Evolutionary conservation across 2,329 filamentous ascomycete species (phyloP).

Genomic region (Monosporascus sp.): DNA sequence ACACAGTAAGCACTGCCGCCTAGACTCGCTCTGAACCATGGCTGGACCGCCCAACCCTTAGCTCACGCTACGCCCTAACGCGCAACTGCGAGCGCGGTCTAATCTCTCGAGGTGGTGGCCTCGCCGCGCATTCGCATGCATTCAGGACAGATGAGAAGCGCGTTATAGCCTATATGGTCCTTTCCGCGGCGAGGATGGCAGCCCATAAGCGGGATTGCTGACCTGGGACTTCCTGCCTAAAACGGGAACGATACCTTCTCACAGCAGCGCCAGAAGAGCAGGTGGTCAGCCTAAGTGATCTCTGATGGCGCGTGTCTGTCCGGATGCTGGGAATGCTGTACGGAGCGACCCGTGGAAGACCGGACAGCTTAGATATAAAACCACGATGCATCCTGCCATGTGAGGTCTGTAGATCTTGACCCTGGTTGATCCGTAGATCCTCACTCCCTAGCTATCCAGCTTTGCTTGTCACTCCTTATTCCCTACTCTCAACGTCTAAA

Average conservation of each 20-base stretch:
- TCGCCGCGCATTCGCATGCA: background rate
- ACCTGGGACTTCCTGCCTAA: no score
- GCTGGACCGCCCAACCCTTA: background rate
- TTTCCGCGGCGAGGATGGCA: no score
- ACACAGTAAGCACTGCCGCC: background rate
- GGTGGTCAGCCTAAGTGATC: no score
- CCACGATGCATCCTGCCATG: background rate
- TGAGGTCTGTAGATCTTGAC: background rate
- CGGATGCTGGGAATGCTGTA: no score
- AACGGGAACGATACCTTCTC: no score
- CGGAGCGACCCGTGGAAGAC: no score
- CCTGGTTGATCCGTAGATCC: background rate
- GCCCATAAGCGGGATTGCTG: no score
- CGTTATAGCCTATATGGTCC: no score
- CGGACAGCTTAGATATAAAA: background rate
- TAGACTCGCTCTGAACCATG: background rate
- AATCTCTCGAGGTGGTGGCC: background rate
- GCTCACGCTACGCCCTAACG: background rate
- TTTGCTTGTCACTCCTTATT: background rate
- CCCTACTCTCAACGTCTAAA: background rate
- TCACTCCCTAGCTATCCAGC: background rate
- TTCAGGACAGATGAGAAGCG: background rate
- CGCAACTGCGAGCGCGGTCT: background rate
- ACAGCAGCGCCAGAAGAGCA: no score
- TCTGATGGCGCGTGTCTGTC: no score